Conservation (phyloP, 257 asterid species). For the Oldenlandia corymbosa region DNA sequence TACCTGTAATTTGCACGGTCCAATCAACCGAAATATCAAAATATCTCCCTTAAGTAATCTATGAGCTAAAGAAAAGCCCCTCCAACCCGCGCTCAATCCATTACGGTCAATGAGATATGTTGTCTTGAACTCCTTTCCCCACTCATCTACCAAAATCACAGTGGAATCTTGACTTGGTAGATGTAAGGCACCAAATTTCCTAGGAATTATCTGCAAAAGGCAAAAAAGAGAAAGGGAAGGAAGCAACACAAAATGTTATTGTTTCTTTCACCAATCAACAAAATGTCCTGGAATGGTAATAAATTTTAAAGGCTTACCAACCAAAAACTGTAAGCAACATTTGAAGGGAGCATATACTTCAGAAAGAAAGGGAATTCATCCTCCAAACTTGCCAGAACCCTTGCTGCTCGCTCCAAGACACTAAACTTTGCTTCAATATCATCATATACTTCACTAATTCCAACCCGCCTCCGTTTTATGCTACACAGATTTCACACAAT, state of each 20-base stretch:
- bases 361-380: slow-evolving; percentile 50
- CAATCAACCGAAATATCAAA: slow-evolving; percentile 61
- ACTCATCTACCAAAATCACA: slow-evolving; percentile 68
- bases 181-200: slow-evolving; percentile 44
- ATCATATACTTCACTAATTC: slow-evolving; percentile 44
- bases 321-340: slow-evolving; percentile 90
- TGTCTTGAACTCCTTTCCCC: slow-evolving; percentile 74
- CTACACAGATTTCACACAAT: slow-evolving; percentile 22
- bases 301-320: slow-evolving; percentile 50
- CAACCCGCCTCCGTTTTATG: slow-evolving; percentile 39
- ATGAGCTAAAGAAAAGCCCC: slow-evolving; percentile 72
- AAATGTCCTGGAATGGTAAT: slow-evolving; percentile 9
- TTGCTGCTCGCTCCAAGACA: slow-evolving; percentile 64
- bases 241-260: slow-evolving; percentile 7
- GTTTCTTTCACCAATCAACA: background rate
- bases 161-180: slow-evolving; percentile 59
- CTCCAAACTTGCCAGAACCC: slow-evolving; percentile 34
- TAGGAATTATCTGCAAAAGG: slow-evolving; percentile 64
- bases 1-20: slow-evolving; percentile 81
- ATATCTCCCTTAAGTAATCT: slow-evolving; percentile 72
- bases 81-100: slow-evolving; percentile 96
- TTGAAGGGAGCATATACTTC: slow-evolving; percentile 93
- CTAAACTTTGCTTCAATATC: slow-evolving; percentile 48
- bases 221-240: slow-evolving; percentile 8
- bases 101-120: slow-evolving; percentile 60